Evolutionary conservation across 805 yeast species (phyloP).

Genomic region (Cyberlindnera euphorbiae): DNA sequence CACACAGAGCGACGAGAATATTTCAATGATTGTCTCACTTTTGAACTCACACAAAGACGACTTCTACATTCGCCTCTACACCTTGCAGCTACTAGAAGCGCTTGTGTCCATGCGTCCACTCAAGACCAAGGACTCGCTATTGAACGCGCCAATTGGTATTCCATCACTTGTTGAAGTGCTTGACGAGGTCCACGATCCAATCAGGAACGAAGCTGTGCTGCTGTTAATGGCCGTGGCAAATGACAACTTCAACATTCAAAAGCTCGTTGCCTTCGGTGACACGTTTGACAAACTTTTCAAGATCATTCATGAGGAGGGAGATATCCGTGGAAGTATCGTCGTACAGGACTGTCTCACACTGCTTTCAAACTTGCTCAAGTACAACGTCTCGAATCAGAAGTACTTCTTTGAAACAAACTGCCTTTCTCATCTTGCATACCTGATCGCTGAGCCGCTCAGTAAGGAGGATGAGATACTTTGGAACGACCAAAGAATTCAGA

Average conservation of each 20-base stretch:
- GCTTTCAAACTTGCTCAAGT: conserved; percentile 65
- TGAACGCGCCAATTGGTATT: conserved; percentile 72
- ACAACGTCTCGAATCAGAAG: conserved; percentile 87
- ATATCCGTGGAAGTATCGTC: conserved; percentile 80
- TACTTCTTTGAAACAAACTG: conserved; percentile 83
- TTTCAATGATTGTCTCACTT: conserved; percentile 37
- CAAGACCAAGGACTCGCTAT: conserved; percentile 67
- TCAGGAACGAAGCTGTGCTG: conserved; percentile 82
- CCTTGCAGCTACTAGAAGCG: conserved; percentile 82
- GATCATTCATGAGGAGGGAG: conserved; percentile 85
- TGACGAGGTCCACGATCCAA: conserved; percentile 71
- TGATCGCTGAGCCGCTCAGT: conserved; percentile 58
- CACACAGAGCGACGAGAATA: conserved; percentile 47
- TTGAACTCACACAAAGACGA: conserved; percentile 43
- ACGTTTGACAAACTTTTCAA: conserved; percentile 77
- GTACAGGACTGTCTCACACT: conserved; percentile 86
- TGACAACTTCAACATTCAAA: conserved; percentile 82
- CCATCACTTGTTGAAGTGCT: conserved; percentile 63
- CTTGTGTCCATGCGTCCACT: conserved; percentile 70
- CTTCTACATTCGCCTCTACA: conserved; percentile 74
- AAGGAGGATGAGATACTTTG: conserved; percentile 47
- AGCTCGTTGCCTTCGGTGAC: conserved; percentile 90
- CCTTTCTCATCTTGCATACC: conserved; percentile 53
- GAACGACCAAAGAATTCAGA: conserved; percentile 72
- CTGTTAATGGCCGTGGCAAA: conserved; percentile 79